Percentiles rank a stretch among this genome's conserved stretches.
phyloP scores from a whole-genome alignment of 805 yeast genomes.

The Candida michaelii region DNA sequence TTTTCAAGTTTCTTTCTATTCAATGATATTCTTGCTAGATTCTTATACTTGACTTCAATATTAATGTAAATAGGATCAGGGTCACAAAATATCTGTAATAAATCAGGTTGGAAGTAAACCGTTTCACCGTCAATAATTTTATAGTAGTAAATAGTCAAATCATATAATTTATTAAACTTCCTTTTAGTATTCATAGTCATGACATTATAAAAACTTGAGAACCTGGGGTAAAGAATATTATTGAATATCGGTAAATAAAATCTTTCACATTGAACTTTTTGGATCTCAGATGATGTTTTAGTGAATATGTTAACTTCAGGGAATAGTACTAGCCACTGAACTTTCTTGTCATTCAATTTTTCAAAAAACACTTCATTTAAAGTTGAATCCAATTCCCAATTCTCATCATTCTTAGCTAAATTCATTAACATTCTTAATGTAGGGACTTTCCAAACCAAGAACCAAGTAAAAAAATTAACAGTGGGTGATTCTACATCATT shows the following conservation, averaged over 20 bases:
- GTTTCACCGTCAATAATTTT: conserved; percentile 6
- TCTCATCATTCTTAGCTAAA: conserved; percentile 62
- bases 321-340: conserved; percentile 68
- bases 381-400: conserved; percentile 55
- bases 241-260: conserved; percentile 60
- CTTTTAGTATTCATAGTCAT: conserved; percentile 34
- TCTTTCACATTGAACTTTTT: conserved; percentile 53
- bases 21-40: conserved; percentile 48
- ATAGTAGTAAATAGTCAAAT: conserved; percentile 51
- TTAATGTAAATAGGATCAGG: conserved; percentile 35
- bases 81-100: conserved; percentile 30
- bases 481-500: conserved; percentile 30
- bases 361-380: conserved; percentile 37
- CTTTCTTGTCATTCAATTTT: conserved; percentile 32
- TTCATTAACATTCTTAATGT: conserved; percentile 45
- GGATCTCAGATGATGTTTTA: conserved; percentile 46
- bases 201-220: conserved; percentile 53
- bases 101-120: conserved; percentile 24
- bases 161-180: conserved; percentile 50
- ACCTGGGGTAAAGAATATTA: conserved; percentile 77
- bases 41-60: conserved; percentile 48
- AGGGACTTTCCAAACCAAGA: conserved; percentile 61
- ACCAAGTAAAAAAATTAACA: conserved; percentile 72
- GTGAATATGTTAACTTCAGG: conserved; percentile 83
- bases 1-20: conserved; percentile 60